These are phyloP conservation scores for Solanum chmielewskii DNA, from an alignment of 257 asterid genomes.

Conservation along the genomic window DNA sequence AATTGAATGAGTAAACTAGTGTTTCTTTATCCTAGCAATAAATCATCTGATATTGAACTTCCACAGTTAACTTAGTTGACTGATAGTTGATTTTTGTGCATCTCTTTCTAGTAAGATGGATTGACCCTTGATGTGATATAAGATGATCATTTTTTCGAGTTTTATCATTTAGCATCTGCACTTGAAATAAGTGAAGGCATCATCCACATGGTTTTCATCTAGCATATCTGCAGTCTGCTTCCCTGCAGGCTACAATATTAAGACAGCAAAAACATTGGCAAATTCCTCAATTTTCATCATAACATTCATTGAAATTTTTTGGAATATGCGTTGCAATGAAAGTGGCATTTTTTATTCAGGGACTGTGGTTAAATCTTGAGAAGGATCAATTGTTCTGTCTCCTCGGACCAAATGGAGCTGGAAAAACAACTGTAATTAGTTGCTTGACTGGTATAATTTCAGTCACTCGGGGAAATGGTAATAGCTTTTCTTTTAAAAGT, in stretches of 20 bases:
- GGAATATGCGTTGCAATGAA: background rate
- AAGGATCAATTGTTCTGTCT: slow-evolving; percentile 26
- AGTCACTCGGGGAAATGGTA: slow-evolving; percentile 28
- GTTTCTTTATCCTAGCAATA: background rate
- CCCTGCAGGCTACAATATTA: background rate
- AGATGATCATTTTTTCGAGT: background rate
- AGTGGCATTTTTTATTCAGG: background rate
- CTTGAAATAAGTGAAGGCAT: background rate
- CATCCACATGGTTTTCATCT: background rate
- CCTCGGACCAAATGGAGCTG: slow-evolving; percentile 38
- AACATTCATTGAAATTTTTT: background rate
- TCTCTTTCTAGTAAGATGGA: background rate
- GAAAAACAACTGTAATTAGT: slow-evolving; percentile 29
- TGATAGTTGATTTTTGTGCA: background rate
- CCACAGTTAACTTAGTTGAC: background rate
- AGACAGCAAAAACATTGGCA: background rate
- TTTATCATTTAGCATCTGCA: background rate
- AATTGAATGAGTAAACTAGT: background rate
- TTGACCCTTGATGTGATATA: background rate
- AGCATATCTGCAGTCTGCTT: background rate
- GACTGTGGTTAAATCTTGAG: slow-evolving; percentile 23
- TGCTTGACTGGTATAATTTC: slow-evolving; percentile 32
- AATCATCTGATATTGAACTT: background rate
- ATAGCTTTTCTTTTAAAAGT: background rate
- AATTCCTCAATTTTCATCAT: background rate